A percentile compares a stretch with the other conserved stretches of the same genome.
Evolutionary conservation across 345 rosid genomes (phyloP).

Genomic region (Rubroshorea leprosula): DNA sequence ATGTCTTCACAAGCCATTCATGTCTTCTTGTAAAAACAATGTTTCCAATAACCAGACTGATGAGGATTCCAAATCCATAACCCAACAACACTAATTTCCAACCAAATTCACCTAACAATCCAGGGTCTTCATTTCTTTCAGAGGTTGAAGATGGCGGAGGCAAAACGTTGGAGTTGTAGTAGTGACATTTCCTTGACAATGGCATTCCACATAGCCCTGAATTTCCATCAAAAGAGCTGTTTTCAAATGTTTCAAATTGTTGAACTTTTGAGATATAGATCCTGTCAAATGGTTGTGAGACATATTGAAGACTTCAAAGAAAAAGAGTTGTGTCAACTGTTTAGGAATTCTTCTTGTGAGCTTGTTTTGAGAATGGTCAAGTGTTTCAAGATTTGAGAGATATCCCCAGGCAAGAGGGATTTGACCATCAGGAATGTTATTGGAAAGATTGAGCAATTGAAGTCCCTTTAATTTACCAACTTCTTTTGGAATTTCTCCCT

Average conservation of each 20-base stretch:
- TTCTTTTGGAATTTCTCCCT: not conserved
- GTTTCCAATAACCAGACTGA: slow-evolving; percentile 14
- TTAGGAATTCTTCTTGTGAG: not conserved
- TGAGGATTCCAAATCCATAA: slow-evolving; percentile 18
- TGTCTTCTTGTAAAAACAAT: not conserved
- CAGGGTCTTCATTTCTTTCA: not conserved
- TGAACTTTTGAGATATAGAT: not conserved
- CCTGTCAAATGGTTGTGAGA: not conserved
- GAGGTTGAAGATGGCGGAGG: not conserved
- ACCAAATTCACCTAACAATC: not conserved
- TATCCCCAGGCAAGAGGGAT: too few relatives aligned
- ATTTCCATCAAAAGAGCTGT: not conserved
- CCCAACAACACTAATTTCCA: slow-evolving; percentile 7
- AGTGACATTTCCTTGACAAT: not conserved
- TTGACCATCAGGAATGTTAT: too few relatives aligned
- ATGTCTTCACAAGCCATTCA: slow-evolving; percentile 12
- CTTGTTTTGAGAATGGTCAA: too few relatives aligned
- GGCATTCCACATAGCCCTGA: not conserved
- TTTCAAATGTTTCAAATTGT: not conserved
- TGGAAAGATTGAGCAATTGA: not conserved
- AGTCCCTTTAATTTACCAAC: not conserved
- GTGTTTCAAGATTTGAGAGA: too few relatives aligned
- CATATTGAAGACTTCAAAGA: not conserved
- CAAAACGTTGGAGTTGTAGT: not conserved
- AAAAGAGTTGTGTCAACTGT: not conserved